A percentile compares a stretch with the other conserved stretches of the same genome.
Conservation (phyloP, 768 basidiomycete species). For the Amanita fuliginea region DNA sequence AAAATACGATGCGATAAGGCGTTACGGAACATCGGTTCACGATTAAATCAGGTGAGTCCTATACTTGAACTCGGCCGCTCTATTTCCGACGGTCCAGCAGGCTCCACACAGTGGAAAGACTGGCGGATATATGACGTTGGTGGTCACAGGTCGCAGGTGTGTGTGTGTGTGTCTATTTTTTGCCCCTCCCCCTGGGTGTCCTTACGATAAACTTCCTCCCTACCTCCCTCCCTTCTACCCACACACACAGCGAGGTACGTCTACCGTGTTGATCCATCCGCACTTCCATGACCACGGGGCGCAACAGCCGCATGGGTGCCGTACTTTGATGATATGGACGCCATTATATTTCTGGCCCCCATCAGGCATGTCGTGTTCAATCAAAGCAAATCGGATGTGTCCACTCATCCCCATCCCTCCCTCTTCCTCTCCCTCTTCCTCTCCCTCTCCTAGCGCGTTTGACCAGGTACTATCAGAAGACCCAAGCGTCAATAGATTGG, state of each 20-base stretch:
- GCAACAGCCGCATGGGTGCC: conserved; percentile 40
- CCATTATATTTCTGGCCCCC: conserved; percentile 63
- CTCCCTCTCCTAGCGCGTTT: conserved; percentile 32
- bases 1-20: conserved; percentile 20
- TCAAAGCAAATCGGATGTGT: neutral
- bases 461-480: conserved; percentile 65
- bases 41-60: conserved; percentile 31
- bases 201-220: neutral
- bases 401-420: neutral
- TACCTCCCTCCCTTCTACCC: no score
- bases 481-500: conserved; percentile 49
- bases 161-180: neutral
- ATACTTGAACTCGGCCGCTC: conserved; percentile 1
- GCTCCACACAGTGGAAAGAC: conserved; percentile 18
- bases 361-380: conserved; percentile 29
- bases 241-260: conserved; percentile 20
- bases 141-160: conserved; percentile 56
- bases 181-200: neutral
- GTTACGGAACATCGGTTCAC: conserved; percentile 65
- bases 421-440: no score
- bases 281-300: conserved; percentile 1
- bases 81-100: conserved; percentile 8
- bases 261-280: neutral
- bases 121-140: conserved; percentile 46
- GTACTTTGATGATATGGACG: conserved; percentile 63